Conservation (phyloP, 1,284 basidiomycete genomes). For the Apiotrichum sp. region DNA sequence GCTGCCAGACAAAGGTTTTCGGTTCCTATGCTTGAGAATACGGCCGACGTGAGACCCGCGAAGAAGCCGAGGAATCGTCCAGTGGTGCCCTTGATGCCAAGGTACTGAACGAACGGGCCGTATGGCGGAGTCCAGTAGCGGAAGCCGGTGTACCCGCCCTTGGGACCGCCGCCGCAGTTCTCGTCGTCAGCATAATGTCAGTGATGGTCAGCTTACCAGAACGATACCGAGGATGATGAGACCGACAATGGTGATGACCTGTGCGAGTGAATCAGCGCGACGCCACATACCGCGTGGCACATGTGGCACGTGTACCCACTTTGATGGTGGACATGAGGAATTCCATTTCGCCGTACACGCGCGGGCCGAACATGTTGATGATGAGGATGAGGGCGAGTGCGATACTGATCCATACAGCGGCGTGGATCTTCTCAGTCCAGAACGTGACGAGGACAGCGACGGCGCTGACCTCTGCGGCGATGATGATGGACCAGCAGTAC, state of each 20-base stretch:
- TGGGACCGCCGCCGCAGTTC: slow-evolving; percentile 49
- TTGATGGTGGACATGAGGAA: slow-evolving; percentile 60
- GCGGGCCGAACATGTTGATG: slow-evolving; percentile 40
- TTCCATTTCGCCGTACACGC: slow-evolving; percentile 43
- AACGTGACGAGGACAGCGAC: slow-evolving; percentile 68
- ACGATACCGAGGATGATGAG: slow-evolving; percentile 57
- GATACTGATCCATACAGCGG: slow-evolving; percentile 21
- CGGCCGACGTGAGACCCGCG: slow-evolving; percentile 11
- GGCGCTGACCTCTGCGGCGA: slow-evolving; percentile 75
- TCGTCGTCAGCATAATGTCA: no score
- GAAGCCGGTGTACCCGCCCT: slow-evolving; percentile 45
- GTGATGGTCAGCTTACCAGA: slow-evolving; percentile 34
- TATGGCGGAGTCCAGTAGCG: slow-evolving; percentile 49
- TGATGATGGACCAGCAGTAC: slow-evolving; percentile 60
- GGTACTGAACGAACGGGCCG: slow-evolving; percentile 42
- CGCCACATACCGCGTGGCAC: no score
- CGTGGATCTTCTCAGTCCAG: slow-evolving; percentile 50
- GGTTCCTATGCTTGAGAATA: slow-evolving; percentile 17
- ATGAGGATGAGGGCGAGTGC: slow-evolving; percentile 45
- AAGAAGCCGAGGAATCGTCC: slow-evolving; percentile 30
- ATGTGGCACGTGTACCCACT: slow-evolving; percentile 26
- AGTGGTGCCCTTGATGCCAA: slow-evolving; percentile 49
- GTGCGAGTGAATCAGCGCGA: no score
- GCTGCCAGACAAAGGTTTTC: slow-evolving; percentile 31
- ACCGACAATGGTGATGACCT: slow-evolving; percentile 59